Evolutionary conservation across 176 grass and related monocot genomes (phyloP), one percentile per base, ranked within the genome.

Genomic region (Oryza glaberrima): DNA sequence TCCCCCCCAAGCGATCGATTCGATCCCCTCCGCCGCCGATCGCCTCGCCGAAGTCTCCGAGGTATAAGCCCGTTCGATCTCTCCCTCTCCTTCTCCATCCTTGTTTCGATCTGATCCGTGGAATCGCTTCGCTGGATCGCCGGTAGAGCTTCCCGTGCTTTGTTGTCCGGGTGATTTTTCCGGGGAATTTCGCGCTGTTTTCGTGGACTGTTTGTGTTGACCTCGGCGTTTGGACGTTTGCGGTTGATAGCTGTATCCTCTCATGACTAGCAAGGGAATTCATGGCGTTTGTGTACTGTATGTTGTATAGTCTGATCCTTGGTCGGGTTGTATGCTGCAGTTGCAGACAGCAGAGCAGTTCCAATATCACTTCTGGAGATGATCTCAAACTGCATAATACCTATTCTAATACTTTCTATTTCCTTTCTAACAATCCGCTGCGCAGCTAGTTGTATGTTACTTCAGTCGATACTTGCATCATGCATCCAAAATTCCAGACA

Each of bases 21-120:
- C 83, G 73, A 83, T 74, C 88, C 74, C 79, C 74, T 77, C 17
- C 6, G 1, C 17, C 6, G 1, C 54, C 54, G 54, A 58, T 40
- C 10, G 16, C 40, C 9, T 58, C 79, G 72, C 69, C 77, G 43
- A 81, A 67, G 52, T 9, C 32, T 16, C 80, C 58, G 4, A 87
- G 84, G 84, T 90, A 85, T 41, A 12, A 6, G 20, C 35, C 66
- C 72, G 3, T 7, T 7, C 7, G 43, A 58, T 58, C 54, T 23
- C n/a, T 26, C 26, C 26, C 26, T 23, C n/a, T 23, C 7, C 7
- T 3, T 63, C 6, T 16, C 23, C 30, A 3, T 6, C 25, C 2
- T 23, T 7, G 13, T 17, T 7, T 34, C 61, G 68, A 74, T 75
- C 60, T 43, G 52, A 34, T 86, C 47, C 5, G 25, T 2, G 15